Base-by-base conservation (phyloP, 495 filamentous ascomycete species). In the Massariosphaeria phaeospora region DNA sequence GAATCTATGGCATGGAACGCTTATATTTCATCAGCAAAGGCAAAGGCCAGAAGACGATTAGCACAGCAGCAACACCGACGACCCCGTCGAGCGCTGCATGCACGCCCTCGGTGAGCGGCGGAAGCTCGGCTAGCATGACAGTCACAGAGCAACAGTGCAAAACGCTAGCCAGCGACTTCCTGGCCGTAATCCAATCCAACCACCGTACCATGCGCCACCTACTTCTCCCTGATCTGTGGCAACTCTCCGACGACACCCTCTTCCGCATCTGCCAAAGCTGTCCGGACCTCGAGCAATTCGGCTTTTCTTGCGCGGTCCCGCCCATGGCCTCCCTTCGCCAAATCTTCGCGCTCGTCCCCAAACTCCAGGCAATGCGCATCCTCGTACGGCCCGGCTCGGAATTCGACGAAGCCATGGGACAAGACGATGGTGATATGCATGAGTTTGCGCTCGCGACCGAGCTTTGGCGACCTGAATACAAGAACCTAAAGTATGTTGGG, bases 271-370 rank as follows among this genome's bases (percentile, higher is more conserved):
- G 79, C 12, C 73, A 75, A 33, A 65, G 60, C 21, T 82, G 79
- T 53, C 80, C 79, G 2, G 76, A 83, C 44, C 64, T 83, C 17
- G 79, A 84, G 55, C 79, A 84, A 58, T 65, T 84, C 1, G 66
- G 61, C 11, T 40, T 67, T 27, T 29, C 56, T 15, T 52, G 42
- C 46, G 20, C 6, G 12, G 33, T 51, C 10, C 39, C 54, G 9
- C 45, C 59, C 21, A 41, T 64, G 17, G 40, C 50, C 7, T 15
- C 21, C 26, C 23, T 70, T 12, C 61, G 65, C 6, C 50, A 63
- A 13, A 42, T 72, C 13, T 18, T 72, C 25, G 43, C 57, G 0
- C 57, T 62, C 31, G 49, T 66, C 10, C 61, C 66, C 13, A 67
- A 69, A 45, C 59, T 73, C 18, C 52, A 39, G 24, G 70, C 66